Base-by-base conservation (phyloP, 495 filamentous ascomycete genomes). In the Bacidia rubella region DNA sequence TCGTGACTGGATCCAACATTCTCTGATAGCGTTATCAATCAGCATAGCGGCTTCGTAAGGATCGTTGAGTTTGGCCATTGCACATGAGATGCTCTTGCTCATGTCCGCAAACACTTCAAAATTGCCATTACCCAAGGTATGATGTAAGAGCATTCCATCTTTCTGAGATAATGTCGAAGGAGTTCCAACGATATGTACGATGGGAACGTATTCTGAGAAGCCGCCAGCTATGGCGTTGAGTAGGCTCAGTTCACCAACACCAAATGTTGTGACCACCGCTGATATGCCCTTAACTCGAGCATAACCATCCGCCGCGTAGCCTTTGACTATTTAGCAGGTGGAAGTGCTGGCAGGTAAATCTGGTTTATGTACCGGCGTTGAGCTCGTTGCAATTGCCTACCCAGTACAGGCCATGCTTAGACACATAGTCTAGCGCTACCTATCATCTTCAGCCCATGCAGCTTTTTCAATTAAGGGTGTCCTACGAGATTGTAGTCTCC, bases 81-180 rank as follows among this genome's bases (percentile, higher is more conserved):
- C 75, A 62, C 81, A 85, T 4, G 86, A 83, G 55, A 95, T 81
- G 21, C 76, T 67, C 12, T 69, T 68, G 62, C 72, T 83, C 83
- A 96, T 95, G 54, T 81, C 74, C 56, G 77, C 70, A 61, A 92
- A 95, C n/a, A 85, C 86, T 52, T 84, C 79, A 66, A 85, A 92
- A 62, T 92, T 83, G 25, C 90, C 90, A 61, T 95, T 92, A 27
- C 88, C 90, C 12, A 97, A 80, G 1, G 90, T 94, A 66, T 97
- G 90, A 63, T 97, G 90, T 11, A 97, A 73, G n/a, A 93, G 70
- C 66, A 73, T 72, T 11, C 75, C 75, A 63, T 72, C 69, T 48
- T 64, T 69, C 53, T 79, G 75, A 2, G 71, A 71, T 10, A 65
- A 52, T 21, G 67, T 73, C 25, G 66, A 65, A 11, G 79, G 76